Evolutionary conservation across 495 filamentous ascomycete species (phyloP).

Genomic region (Penicillium coffeae): DNA sequence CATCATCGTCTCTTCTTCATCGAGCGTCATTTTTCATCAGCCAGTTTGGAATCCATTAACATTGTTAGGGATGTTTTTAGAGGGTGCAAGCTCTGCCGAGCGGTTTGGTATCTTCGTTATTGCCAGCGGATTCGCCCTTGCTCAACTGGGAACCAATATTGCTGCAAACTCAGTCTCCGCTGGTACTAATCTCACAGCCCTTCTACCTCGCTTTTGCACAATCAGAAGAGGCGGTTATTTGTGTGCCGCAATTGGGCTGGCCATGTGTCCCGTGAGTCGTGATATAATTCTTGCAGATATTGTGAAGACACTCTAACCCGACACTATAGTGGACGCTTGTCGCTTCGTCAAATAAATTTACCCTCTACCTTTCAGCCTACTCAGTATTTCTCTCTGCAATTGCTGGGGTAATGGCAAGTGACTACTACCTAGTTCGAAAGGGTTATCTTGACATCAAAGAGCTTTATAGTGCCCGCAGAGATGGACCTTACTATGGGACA

Average conservation of each 20-base stretch:
- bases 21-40: conserved; percentile 68
- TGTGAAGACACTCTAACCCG: conserved; percentile 1
- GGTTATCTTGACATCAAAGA: conserved; percentile 78
- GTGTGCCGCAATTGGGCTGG: conserved; percentile 76
- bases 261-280: conserved; percentile 82
- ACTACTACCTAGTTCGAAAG: conserved; percentile 85
- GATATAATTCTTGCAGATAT: too few species aligned
- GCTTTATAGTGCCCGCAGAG: conserved; percentile 68
- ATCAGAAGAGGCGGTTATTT: conserved; percentile 90
- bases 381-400: conserved; percentile 94
- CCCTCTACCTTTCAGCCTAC: conserved; percentile 91
- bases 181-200: conserved; percentile 85
- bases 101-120: conserved; percentile 91
- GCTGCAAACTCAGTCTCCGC: conserved; percentile 88
- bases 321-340: conserved; percentile 66
- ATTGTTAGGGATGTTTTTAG: conserved; percentile 69
- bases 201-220: conserved; percentile 78
- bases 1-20: conserved; percentile 88
- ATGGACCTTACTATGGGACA: conserved; percentile 67
- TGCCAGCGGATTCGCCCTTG: conserved; percentile 73
- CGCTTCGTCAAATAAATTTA: conserved; percentile 77
- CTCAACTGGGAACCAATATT: conserved; percentile 91
- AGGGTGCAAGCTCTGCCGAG: conserved; percentile 67
- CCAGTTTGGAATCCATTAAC: conserved; percentile 86
- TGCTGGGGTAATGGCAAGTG: conserved; percentile 84